These are phyloP conservation scores for Coemansia sp. DNA, from an alignment of 371 early-diverging fungal genomes.

Conservation along the genomic window DNA sequence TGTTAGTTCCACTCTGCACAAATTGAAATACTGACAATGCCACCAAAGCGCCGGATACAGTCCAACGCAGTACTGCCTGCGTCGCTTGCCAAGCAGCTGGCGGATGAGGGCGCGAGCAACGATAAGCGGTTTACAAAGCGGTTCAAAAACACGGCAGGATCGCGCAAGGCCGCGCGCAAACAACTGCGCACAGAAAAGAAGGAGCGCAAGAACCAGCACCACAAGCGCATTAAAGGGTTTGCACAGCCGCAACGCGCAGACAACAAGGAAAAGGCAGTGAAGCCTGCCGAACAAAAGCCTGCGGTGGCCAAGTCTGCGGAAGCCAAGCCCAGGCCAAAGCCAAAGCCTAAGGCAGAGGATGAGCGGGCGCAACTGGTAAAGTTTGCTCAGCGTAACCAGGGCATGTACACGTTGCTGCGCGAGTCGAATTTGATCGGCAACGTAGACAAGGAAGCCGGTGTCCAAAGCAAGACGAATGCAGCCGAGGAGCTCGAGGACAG, in stretches of 20 bases:
- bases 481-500: constrained; percentile 71
- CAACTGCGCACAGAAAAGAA: constrained; percentile 56
- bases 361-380: constrained; percentile 60
- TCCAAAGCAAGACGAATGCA: constrained; percentile 22
- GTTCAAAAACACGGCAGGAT: constrained; percentile 50
- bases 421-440: constrained; percentile 60
- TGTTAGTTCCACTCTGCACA: not conserved
- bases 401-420: constrained; percentile 64
- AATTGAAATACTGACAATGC: constrained; percentile 15
- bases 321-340: constrained; percentile 4
- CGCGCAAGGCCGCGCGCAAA: constrained; percentile 55
- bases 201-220: constrained; percentile 48
- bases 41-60: constrained; percentile 37
- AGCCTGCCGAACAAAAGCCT: constrained; percentile 9
- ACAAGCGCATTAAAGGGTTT: constrained; percentile 41
- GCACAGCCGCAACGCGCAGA: not conserved
- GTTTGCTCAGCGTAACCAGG: constrained; percentile 67
- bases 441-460: constrained; percentile 42
- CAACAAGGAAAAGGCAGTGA: not conserved
- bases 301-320: not conserved
- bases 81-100: constrained; percentile 16
- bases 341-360: constrained; percentile 29
- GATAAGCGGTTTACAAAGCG: constrained; percentile 54
- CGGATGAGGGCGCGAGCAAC: constrained; percentile 12
- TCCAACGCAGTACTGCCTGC: constrained; percentile 35